Evolutionary conservation across 768 basidiomycete genomes (phyloP).

Genomic region (Kwoniella europaea): DNA sequence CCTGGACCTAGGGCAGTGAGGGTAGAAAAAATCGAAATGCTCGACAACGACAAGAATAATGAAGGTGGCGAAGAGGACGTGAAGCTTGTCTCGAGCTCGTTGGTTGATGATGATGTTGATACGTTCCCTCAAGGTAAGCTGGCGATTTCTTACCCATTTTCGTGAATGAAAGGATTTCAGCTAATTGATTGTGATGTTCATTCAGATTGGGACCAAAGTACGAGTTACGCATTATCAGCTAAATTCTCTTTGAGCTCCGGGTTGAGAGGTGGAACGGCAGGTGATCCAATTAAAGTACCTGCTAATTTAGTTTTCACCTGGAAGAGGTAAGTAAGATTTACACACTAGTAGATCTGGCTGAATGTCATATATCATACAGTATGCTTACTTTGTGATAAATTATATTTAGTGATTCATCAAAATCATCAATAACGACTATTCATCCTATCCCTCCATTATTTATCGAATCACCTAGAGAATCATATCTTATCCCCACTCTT

Average conservation of each 20-base stretch:
- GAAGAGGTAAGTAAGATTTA: constrained; percentile 32
- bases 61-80: constrained; percentile 12
- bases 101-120: not conserved
- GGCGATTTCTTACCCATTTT: not conserved
- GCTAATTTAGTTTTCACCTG: constrained; percentile 41
- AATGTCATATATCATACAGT: not conserved
- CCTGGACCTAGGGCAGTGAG: constrained; percentile 24
- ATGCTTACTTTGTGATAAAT: not conserved
- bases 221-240: constrained; percentile 20
- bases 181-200: too few species aligned
- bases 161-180: too few species aligned
- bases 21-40: constrained; percentile 28
- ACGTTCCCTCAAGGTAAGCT: constrained; percentile 22
- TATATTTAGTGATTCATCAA: constrained; percentile 19
- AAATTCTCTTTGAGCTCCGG: constrained; percentile 17
- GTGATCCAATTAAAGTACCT: constrained; percentile 5
- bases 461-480: constrained; percentile 64
- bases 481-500: constrained; percentile 70
- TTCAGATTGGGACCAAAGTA: constrained; percentile 71
- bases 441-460: constrained; percentile 69
- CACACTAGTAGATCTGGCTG: not conserved
- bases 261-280: constrained; percentile 10
- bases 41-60: not conserved
- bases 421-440: constrained; percentile 60
- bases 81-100: constrained; percentile 12